Percentiles rank a stretch among this genome's conserved stretches.
These are phyloP conservation scores for Umbellularia californica DNA, from an alignment of 164 flowering plant species.

Conservation along the genomic window DNA sequence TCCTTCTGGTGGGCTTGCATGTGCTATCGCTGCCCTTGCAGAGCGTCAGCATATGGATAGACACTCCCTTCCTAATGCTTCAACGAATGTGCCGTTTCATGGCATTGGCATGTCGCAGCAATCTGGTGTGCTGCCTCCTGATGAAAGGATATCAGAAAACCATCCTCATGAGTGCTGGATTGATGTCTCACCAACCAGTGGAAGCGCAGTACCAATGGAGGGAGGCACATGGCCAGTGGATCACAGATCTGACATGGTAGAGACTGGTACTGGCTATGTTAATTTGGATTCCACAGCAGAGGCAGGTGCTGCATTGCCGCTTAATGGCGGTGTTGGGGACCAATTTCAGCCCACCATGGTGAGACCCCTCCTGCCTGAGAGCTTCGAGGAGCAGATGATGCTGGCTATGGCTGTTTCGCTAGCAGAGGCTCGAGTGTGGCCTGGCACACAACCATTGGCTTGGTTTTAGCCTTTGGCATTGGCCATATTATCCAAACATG, in stretches of 20 bases:
- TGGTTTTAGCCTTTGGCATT: conserved; percentile 42
- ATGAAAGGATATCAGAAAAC: conserved; percentile 23
- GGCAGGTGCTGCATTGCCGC: conserved; percentile 22
- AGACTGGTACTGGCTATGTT: conserved; percentile 64
- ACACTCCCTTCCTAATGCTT: conserved; percentile 26
- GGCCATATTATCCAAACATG: neutral
- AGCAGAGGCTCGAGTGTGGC: conserved; percentile 68
- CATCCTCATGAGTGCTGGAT: conserved; percentile 30
- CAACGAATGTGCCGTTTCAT: conserved; percentile 18
- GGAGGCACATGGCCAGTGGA: conserved; percentile 43
- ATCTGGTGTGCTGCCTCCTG: conserved; percentile 26
- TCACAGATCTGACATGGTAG: conserved; percentile 54
- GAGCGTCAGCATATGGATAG: conserved; percentile 70
- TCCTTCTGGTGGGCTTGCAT: conserved; percentile 88
- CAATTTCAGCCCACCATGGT: conserved; percentile 31
- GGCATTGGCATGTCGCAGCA: conserved; percentile 24
- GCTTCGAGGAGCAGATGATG: conserved; percentile 97
- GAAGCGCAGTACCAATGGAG: conserved; percentile 27
- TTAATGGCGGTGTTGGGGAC: conserved; percentile 24
- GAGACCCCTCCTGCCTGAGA: conserved; percentile 63
- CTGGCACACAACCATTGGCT: conserved; percentile 48
- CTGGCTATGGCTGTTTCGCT: conserved; percentile 92
- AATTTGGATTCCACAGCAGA: conserved; percentile 47
- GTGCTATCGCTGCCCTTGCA: conserved; percentile 89
- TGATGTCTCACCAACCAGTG: conserved; percentile 27